Conservation (phyloP, 2,329 filamentous ascomycete species). For the Fusarium sp. region DNA sequence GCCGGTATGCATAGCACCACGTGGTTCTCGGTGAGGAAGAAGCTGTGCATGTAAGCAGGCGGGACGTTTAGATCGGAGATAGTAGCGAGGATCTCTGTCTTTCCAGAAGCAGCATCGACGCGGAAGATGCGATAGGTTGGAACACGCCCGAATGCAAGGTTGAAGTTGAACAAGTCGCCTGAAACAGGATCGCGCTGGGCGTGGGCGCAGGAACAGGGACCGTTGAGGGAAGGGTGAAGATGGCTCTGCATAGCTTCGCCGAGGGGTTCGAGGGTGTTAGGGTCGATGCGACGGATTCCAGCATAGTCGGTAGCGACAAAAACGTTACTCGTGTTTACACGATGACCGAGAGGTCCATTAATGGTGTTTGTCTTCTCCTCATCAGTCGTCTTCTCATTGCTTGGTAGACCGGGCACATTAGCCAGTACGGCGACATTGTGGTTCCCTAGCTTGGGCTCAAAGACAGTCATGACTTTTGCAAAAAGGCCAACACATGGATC, state of each 20-base stretch:
- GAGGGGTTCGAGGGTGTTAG: conserved; percentile 80
- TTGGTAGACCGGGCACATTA: conserved; percentile 72
- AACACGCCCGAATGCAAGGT: conserved; percentile 73
- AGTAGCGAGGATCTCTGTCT: conserved; percentile 79
- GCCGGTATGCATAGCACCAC: conserved; percentile 82
- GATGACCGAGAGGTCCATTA: conserved; percentile 52
- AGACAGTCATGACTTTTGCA: conserved; percentile 77
- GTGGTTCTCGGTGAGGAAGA: conserved; percentile 80
- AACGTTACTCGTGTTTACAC: conserved; percentile 61
- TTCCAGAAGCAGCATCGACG: conserved; percentile 72
- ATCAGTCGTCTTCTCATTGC: conserved; percentile 2
- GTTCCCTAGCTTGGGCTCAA: conserved; percentile 58
- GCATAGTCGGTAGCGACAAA: conserved; percentile 71
- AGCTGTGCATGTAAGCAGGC: conserved; percentile 85
- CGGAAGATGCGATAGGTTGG: conserved; percentile 79
- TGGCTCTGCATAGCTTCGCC: conserved; percentile 71
- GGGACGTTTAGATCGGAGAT: conserved; percentile 65
- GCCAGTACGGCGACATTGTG: conserved; percentile 75
- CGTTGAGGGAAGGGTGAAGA: conserved; percentile 78
- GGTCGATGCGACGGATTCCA: conserved; percentile 74
- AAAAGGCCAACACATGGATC: conserved; percentile 84
- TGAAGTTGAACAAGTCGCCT: conserved; percentile 86
- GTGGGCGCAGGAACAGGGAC: conserved; percentile 79
- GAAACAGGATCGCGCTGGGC: conserved; percentile 78
- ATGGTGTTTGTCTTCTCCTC: not conserved